Percentiles rank a stretch among this genome's conserved stretches.
Conservation (phyloP, 2,329 filamentous ascomycete species). For the Hymenoscyphus scutula region DNA sequence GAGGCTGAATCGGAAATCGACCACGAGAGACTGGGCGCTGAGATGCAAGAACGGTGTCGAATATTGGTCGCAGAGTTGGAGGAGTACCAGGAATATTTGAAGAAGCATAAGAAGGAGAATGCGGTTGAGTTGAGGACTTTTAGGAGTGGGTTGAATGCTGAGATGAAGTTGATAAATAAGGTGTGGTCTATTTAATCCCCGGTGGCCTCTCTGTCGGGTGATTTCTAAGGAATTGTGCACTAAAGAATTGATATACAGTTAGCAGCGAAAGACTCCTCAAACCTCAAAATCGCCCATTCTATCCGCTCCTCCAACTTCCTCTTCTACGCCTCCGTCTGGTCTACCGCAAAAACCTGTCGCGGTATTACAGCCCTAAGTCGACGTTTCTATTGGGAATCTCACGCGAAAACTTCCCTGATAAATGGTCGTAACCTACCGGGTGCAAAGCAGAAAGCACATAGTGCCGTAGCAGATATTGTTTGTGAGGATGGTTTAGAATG, state of each 20-base stretch:
- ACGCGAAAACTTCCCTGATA: constrained; percentile 23
- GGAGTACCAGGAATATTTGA: constrained; percentile 43
- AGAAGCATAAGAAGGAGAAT: constrained; percentile 43
- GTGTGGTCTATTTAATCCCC: constrained; percentile 29
- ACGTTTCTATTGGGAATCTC: constrained; percentile 47
- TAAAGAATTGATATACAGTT: constrained; percentile 24
- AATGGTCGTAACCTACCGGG: constrained; percentile 21
- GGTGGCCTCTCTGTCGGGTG: background rate
- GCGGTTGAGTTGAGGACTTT: constrained; percentile 50
- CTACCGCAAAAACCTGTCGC: constrained; percentile 54
- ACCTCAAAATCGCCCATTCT: constrained; percentile 47
- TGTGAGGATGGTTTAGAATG: constrained; percentile 61
- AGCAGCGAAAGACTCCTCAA: constrained; percentile 26
- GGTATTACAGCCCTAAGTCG: constrained; percentile 58
- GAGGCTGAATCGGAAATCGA: constrained; percentile 7
- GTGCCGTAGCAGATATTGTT: constrained; percentile 62
- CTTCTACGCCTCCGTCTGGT: constrained; percentile 64
- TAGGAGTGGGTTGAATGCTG: constrained; percentile 45
- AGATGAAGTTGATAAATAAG: constrained; percentile 47
- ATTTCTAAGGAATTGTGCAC: background rate
- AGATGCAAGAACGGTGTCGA: constrained; percentile 35
- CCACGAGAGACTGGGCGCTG: constrained; percentile 21
- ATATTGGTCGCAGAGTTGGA: constrained; percentile 45
- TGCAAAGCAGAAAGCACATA: constrained; percentile 25
- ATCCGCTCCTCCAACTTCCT: constrained; percentile 64